Conservation (phyloP, 2,329 filamentous ascomycete species). For the Ophiostoma montium region DNA sequence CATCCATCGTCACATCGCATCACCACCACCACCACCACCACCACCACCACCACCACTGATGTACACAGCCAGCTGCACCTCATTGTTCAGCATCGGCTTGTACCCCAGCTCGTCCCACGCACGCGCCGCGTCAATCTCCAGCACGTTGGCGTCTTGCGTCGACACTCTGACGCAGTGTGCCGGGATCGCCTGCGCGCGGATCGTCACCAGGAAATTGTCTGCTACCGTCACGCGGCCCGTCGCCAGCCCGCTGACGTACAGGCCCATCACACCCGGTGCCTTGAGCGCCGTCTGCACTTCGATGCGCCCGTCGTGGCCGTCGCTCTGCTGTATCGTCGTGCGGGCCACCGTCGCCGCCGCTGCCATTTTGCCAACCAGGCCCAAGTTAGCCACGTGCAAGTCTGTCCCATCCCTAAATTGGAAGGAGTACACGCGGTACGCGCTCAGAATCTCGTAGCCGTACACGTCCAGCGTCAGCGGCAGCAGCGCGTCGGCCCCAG, state of each 20-base stretch:
- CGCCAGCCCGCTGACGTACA: constrained; percentile 63
- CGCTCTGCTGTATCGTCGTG: constrained; percentile 34
- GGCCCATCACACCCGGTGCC: constrained; percentile 59
- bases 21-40: constrained; percentile 21
- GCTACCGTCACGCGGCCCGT: constrained; percentile 35
- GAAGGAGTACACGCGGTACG: constrained; percentile 51
- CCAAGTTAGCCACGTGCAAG: constrained; percentile 54
- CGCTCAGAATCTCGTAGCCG: constrained; percentile 71
- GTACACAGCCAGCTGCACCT: constrained; percentile 55
- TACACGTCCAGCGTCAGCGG: constrained; percentile 46
- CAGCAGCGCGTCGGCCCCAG: constrained; percentile 33
- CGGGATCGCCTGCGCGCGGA: constrained; percentile 59
- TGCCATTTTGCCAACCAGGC: constrained; percentile 78
- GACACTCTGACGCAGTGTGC: constrained; percentile 47
- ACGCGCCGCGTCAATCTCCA: constrained; percentile 61
- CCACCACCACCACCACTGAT: constrained; percentile 24
- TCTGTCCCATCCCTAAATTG: constrained; percentile 16
- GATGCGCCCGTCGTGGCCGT: constrained; percentile 46
- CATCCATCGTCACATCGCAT: background rate
- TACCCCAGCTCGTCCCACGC: constrained; percentile 69
- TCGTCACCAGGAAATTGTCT: constrained; percentile 57
- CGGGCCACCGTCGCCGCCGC: constrained; percentile 63
- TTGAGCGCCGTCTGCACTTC: constrained; percentile 58
- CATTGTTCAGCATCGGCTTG: constrained; percentile 63
- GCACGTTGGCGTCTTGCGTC: constrained; percentile 37